Percentiles rank a stretch among this genome's conserved stretches.
These are phyloP conservation scores for Inga leiocalycina DNA, from an alignment of 306 rosid genomes.

Conservation along the genomic window DNA sequence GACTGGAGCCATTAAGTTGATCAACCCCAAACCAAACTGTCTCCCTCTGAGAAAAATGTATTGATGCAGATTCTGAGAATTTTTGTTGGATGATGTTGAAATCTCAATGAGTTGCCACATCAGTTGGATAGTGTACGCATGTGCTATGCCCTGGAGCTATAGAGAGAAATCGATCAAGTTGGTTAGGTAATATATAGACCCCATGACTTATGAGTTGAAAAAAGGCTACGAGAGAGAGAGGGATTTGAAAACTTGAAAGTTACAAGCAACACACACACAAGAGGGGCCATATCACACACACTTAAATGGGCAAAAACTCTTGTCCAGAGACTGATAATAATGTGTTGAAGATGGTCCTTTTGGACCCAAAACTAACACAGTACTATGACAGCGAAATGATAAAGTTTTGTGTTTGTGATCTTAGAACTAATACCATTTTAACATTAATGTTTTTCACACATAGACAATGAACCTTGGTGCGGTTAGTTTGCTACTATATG, in stretches of 20 bases:
- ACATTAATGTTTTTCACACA: not conserved
- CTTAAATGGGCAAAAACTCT: not conserved
- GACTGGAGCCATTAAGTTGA: constrained; percentile 13
- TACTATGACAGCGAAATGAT: not conserved
- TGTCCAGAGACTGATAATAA: constrained; percentile 4
- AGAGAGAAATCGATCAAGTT: constrained; percentile 1
- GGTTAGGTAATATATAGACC: constrained; percentile 16
- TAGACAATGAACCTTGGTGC: too few relatives aligned
- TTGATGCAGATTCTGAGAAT: constrained; percentile 3
- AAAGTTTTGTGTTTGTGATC: not conserved
- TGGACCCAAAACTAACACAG: not conserved
- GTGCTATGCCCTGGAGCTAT: constrained; percentile 9
- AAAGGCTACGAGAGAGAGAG: too few relatives aligned
- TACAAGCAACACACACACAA: not conserved
- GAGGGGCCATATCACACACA: not conserved
- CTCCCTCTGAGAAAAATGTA: not conserved
- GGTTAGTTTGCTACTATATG: too few relatives aligned
- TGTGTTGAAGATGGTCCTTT: constrained; percentile 1
- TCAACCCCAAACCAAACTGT: not conserved
- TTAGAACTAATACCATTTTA: not conserved
- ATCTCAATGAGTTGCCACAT: constrained; percentile 15
- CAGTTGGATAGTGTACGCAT: constrained; percentile 21
- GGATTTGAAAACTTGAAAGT: not conserved
- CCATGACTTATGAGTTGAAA: not conserved
- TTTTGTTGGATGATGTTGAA: constrained; percentile 18